Base-by-base conservation (phyloP, 495 filamentous ascomycete genomes). In the Trichocladium uniseriatum region DNA sequence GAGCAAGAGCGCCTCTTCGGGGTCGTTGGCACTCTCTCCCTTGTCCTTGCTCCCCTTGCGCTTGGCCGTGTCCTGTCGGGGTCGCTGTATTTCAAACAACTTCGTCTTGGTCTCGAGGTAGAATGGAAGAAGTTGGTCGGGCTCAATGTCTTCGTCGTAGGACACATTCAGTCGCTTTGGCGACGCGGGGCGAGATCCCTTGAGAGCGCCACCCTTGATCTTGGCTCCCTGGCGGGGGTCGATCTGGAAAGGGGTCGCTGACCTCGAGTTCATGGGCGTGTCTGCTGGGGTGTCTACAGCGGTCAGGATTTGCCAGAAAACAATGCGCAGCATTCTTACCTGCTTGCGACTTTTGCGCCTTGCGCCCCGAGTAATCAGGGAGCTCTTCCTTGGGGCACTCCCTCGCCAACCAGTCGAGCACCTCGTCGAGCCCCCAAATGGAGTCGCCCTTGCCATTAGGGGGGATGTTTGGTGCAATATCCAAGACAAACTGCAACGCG, bases 341-440 rank as follows among this genome's bases (percentile, higher is more conserved):
- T 54, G 56, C 35, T 57, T 67, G 60, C 11, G 60, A 61, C 49
- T 69, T 71, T 20, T 55, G 7, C 15, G 27, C 44, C 31, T 64
- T 64, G 32, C 55, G 52, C 29, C 64, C 69, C 8, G 80, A 80
- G 65, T 90, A 91, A 39, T 80, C 79, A 2, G 82, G 81, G 27
- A 92, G 74, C 57, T 91, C 83, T 5, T 79, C 75, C 52, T 70
- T 68, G 14, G 75, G 67, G 57, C 79, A 84, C 54, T 88, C 76
- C 52, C 85, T 69, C 18, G 87, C 86, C 16, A 96, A 70, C 87
- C 86, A 95, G 56, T 94, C 86, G 24, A 96, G 55, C n/a, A 79
- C 77, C 61, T 92, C 88, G 49, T 92, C 83, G 39, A 96, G 67
- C 16, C 89, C 89, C 84, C 88, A 94, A 10, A 87, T 74, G 5